Evolutionary conservation across 306 rosid species (phyloP), one percentile per base, ranked within the genome.

Genomic region (Benincasa hispida): DNA sequence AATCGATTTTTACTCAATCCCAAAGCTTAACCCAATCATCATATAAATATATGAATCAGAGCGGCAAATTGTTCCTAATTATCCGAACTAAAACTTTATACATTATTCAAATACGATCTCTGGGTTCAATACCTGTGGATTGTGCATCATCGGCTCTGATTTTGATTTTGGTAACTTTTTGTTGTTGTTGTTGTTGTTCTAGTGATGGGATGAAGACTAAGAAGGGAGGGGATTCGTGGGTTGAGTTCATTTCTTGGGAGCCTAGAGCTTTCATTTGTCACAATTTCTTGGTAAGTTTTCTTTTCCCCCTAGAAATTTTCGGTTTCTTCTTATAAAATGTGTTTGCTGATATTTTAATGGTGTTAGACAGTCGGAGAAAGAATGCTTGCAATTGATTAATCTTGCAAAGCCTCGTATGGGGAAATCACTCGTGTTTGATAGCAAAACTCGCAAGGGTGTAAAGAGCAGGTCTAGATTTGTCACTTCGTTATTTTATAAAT

Each of bases 231-330:
- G 81, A 84, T 63, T 89, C 77, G 81, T 93, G 98, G 98, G 90
- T 88, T 6, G 93, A 91, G 47, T 47, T 91, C 80, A 70, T 91
- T 47, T 87, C 92, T 6, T 89, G 96, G 98, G 93, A 93, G 90
- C 98, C 97, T 1, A 84, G 98, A 85, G 96, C 97, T 62, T 89
- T 90, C 82, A 2, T 92, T n/a, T 91, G 86, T 83, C 96, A 90
- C 79, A 92, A 89, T 89, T 89, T 92, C 72, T 85, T 93, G 95
- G 98, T 88, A 57, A 78, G n/a, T n/a, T n/a, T n/a, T n/a, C n/a
- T n/a, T n/a, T n/a, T n/a, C n/a, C n/a, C n/a, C n/a, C n/a, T n/a
- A n/a, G n/a, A n/a, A n/a, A n/a, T n/a, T n/a, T n/a, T n/a, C n/a
- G n/a, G n/a, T n/a, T n/a, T n/a, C n/a, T n/a, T n/a, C n/a, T n/a